Percentiles rank a stretch among this genome's conserved stretches.
These are phyloP conservation scores for Articulospora tetracladia DNA, from an alignment of 495 filamentous ascomycete genomes.

Conservation along the genomic window DNA sequence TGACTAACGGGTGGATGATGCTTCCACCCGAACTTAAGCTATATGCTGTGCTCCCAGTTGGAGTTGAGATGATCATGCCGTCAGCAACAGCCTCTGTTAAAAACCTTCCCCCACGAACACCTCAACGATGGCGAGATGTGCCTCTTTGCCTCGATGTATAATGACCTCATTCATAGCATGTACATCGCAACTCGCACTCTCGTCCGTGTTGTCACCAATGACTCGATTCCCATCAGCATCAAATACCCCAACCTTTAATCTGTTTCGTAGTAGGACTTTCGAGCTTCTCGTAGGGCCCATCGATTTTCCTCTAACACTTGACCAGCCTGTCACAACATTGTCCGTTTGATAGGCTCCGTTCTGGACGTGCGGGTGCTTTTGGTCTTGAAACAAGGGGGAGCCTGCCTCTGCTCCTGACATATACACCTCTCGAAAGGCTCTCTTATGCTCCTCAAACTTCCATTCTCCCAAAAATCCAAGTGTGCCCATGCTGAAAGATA, in stretches of 20 bases:
- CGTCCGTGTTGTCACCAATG: slow-evolving; percentile 28
- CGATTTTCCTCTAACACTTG: slow-evolving; percentile 69
- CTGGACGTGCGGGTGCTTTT: slow-evolving; percentile 39
- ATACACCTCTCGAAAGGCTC: slow-evolving; percentile 88
- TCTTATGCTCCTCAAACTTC: slow-evolving; percentile 87
- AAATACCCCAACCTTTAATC: slow-evolving; percentile 79
- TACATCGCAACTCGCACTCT: slow-evolving; percentile 42
- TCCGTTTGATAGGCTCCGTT: slow-evolving; percentile 24
- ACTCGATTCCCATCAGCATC: slow-evolving; percentile 50
- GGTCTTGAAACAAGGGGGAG: slow-evolving; percentile 21
- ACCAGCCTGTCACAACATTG: slow-evolving; percentile 54
- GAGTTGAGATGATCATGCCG: slow-evolving; percentile 89
- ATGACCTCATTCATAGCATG: slow-evolving; percentile 96
- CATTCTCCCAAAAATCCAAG: slow-evolving; percentile 94
- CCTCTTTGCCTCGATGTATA: slow-evolving; percentile 83
- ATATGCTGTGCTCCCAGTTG: slow-evolving; percentile 94
- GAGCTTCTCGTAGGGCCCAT: slow-evolving; percentile 72
- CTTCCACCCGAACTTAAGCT: slow-evolving; percentile 87
- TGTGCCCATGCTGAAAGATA: slow-evolving; percentile 95
- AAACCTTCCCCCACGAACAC: slow-evolving; percentile 82
- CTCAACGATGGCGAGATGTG: slow-evolving; percentile 86
- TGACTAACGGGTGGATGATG: slow-evolving; percentile 91
- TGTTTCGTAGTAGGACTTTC: slow-evolving; percentile 79
- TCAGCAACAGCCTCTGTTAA: slow-evolving; percentile 92
- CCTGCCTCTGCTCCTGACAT: slow-evolving; percentile 69